Conservation (phyloP, 192 early-diverging fungal genomes). For the Geosiphon pyriformis region DNA sequence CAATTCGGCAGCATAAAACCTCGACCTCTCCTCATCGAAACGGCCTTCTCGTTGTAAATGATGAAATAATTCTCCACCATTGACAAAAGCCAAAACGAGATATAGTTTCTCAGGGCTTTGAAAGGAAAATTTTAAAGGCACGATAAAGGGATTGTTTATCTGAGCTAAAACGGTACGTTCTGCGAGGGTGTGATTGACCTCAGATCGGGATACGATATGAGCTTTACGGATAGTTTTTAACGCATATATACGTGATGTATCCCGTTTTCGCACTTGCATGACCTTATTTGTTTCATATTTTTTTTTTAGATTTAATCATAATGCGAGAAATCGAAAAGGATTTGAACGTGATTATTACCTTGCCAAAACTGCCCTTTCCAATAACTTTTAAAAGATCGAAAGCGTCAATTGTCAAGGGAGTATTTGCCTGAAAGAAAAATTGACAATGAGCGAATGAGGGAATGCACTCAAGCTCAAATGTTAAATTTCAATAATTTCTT, state of each 20-base stretch:
- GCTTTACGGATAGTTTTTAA: constrained; percentile 95
- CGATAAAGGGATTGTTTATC: constrained; percentile 90
- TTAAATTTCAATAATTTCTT: not conserved
- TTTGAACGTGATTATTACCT: constrained; percentile 52
- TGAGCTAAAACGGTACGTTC: constrained; percentile 88
- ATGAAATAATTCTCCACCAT: constrained; percentile 96
- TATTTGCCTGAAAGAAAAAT: constrained; percentile 49
- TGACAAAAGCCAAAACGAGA: constrained; percentile 90
- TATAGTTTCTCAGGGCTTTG: constrained; percentile 94
- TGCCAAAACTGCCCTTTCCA: constrained; percentile 96
- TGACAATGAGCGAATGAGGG: no score
- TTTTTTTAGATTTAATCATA: not conserved
- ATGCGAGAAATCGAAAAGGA: not conserved
- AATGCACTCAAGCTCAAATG: constrained; percentile 1
- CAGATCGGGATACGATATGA: constrained; percentile 86
- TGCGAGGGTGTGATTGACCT: constrained; percentile 91
- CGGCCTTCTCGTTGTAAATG: constrained; percentile 85
- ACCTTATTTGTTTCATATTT: constrained; percentile 34
- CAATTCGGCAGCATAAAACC: constrained; percentile 93
- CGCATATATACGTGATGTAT: constrained; percentile 91
- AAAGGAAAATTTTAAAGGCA: constrained; percentile 90
- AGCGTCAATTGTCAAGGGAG: constrained; percentile 76
- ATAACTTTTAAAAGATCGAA: constrained; percentile 95
- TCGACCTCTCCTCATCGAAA: constrained; percentile 82
- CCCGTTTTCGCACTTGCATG: constrained; percentile 89